Evolutionary conservation across 306 rosid species (phyloP), one percentile per base, ranked within the genome.

Genomic region (Quercus rubra): DNA sequence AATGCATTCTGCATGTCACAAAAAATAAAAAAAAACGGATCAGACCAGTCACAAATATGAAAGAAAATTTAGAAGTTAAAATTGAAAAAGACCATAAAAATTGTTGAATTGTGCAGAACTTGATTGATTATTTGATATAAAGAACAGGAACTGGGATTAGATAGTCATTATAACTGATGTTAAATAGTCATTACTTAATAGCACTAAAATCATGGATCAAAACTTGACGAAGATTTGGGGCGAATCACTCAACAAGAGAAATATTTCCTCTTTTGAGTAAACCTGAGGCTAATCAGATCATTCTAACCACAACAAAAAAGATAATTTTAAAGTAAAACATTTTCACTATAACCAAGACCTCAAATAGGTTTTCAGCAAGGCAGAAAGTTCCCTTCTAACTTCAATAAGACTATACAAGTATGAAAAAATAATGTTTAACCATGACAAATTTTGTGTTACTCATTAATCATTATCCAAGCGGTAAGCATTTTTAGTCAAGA

Each of bases 1-100:
- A 94, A 94, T 19, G 95, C 91, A 84, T 83, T 92, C 99, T 94
- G 99, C 91, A 86, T n/a, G 52, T 4, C 80, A 67, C 78, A 81
- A 75, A 85, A 71, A 64, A 41, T 7, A 7, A 7, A 41, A 38
- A 41, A 38, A 41, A 41, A 41, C 23, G 38, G 13, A 55, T 74
- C 61, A 74, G 77, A 74, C 80, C 30, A 80, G 81, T 68, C 54
- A 74, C 55, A 33, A 43, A 73, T 14, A 21, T n/a, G 35, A 78
- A 62, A 17, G 51, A 59, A 81, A 51, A 55, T 51, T 66, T 59
- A 20, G n/a, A 49, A 62, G 55, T 19, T 25, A n/a, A 8, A 25
- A 20, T 30, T n/a, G 75, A 21, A 51, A 21, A 35, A 15, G 18
- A 30, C 38, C 43, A 9, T 17, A 71, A 17, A 62, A 30, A 74